phyloP scores from a whole-genome alignment of 208 protist genomes.

The Leishmania turanica region DNA sequence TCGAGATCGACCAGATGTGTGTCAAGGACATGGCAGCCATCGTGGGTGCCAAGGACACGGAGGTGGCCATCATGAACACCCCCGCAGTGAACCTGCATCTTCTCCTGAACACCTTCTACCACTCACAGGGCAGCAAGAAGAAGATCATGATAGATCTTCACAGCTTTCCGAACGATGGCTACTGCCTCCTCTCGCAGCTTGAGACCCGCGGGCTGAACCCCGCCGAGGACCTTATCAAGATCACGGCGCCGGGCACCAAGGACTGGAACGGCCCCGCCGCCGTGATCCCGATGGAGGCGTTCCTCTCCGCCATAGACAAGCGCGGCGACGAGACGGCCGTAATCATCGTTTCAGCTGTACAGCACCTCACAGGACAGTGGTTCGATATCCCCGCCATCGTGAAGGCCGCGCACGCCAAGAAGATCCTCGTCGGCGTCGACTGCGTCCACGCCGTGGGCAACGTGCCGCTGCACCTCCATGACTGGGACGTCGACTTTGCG shows the following conservation, averaged over 20 bases:
- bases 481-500: constrained; percentile 97
- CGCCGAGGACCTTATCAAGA: constrained; percentile 55
- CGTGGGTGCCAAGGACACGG: constrained; percentile 81
- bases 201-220: constrained; percentile 75
- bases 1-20: constrained; percentile 81
- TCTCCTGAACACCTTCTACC: constrained; percentile 93
- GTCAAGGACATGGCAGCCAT: constrained; percentile 69
- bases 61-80: constrained; percentile 95
- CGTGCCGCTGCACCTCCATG: constrained; percentile 92
- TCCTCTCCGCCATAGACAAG: constrained; percentile 82
- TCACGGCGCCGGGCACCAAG: constrained; percentile 58
- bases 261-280: constrained; percentile 27
- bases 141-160: constrained; percentile 94
- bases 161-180: constrained; percentile 66
- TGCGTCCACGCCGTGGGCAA: constrained; percentile 96
- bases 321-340: constrained; percentile 88
- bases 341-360: constrained; percentile 89
- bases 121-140: constrained; percentile 73
- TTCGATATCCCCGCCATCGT: constrained; percentile 94
- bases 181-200: constrained; percentile 92
- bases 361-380: constrained; percentile 95
- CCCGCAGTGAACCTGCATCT: constrained; percentile 94
- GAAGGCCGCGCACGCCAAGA: constrained; percentile 72
- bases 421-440: constrained; percentile 92
- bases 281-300: constrained; percentile 75